Evolutionary conservation across 495 filamentous ascomycete genomes (phyloP), one percentile per base, ranked within the genome.

Genomic region (Aspergillus conjunctus): DNA sequence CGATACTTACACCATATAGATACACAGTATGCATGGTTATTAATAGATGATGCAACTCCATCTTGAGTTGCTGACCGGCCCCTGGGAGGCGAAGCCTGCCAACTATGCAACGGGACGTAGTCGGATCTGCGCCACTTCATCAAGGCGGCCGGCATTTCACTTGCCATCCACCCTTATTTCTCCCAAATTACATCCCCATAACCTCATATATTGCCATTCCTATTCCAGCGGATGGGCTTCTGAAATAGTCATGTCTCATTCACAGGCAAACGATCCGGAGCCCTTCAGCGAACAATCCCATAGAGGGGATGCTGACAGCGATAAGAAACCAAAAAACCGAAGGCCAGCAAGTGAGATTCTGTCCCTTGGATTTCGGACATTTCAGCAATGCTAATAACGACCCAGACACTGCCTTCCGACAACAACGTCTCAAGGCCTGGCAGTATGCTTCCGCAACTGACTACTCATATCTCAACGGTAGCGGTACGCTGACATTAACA

Each of bases 391-490:
- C 59, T 66, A 1, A 62, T 60, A 46, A 14, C 14, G 46, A 2
- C 21, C 12, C 66, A 93, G 90, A 96, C 79, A 97, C 91, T 54
- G 92, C 92, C 22, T 97, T 96, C 69, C 84, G 92, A 59, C 92
- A 96, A 70, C 92, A 97, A 67, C 85, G 92, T 68, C 69, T 97
- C 67, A 95, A 96, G 75, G 92, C 92, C 73, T 97, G 92, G 92
- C 92, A 97, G 87, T 92, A 77, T 78, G 88, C 77, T 57, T 56
- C 30, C 43, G 44, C n/a, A 31, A 26, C 7, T 20, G 2, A 48
- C 1, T 48, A 22, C 30, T 10, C 45, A 14, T 18, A 30, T 51
- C 9, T 22, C 15, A 20, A n/a, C 51, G 26, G 59, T 58, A 44
- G 57, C 55, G 31, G 48, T 51, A 22, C 33, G 22, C 43, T 60